A percentile compares a stretch with the other conserved stretches of the same genome.
These are phyloP conservation scores for Neurospora sp. DNA, from an alignment of 495 filamentous ascomycete species.

Conservation along the genomic window DNA sequence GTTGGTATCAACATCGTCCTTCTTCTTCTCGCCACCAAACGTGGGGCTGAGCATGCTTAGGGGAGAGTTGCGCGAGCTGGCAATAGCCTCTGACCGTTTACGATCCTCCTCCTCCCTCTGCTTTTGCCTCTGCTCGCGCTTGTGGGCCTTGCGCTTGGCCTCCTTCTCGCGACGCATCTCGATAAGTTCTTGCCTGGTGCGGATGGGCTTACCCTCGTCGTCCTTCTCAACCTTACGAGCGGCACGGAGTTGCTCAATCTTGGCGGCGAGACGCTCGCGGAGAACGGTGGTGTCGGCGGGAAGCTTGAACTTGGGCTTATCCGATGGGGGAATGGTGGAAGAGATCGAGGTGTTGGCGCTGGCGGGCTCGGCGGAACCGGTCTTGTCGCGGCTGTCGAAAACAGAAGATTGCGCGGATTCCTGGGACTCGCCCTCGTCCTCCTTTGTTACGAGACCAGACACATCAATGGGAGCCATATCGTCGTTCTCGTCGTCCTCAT, in stretches of 20 bases:
- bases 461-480: slow-evolving; percentile 36
- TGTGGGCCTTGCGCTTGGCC: slow-evolving; percentile 71
- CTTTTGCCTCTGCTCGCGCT: slow-evolving; percentile 66
- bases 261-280: slow-evolving; percentile 64
- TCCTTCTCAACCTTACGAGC: slow-evolving; percentile 68
- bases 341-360: slow-evolving; percentile 66
- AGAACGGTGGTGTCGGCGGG: slow-evolving; percentile 57
- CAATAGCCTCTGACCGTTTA: slow-evolving; percentile 58
- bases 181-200: slow-evolving; percentile 79
- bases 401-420: slow-evolving; percentile 45
- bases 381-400: slow-evolving; percentile 49
- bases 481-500: slow-evolving; percentile 13
- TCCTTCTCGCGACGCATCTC: slow-evolving; percentile 82
- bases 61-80: slow-evolving; percentile 49
- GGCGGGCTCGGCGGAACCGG: slow-evolving; percentile 30
- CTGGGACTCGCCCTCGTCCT: slow-evolving; percentile 37
- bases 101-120: slow-evolving; percentile 67
- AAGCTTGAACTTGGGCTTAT: slow-evolving; percentile 44
- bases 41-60: slow-evolving; percentile 50
- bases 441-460: slow-evolving; percentile 29
- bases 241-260: slow-evolving; percentile 71
- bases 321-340: slow-evolving; percentile 51
- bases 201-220: slow-evolving; percentile 64
- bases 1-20: slow-evolving; percentile 36
- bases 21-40: not conserved